Base-by-base conservation (phyloP, 2,329 filamentous ascomycete genomes). In the Stachybotrys echinatus region DNA sequence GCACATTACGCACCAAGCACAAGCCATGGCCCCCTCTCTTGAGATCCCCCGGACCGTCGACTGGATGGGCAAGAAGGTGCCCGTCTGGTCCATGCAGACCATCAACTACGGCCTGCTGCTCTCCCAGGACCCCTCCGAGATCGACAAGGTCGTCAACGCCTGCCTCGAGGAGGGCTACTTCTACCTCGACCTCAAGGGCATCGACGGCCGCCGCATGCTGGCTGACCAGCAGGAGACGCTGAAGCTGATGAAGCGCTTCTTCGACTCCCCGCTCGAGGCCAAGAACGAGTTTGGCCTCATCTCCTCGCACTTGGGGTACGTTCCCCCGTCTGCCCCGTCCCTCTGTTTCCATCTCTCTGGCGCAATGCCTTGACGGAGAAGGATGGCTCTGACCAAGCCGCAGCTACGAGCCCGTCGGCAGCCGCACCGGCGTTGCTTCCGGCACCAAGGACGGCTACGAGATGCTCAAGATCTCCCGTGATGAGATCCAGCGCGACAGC, bases 231-330 rank as follows among this genome's bases (percentile, higher is more conserved):
- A 79, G 60, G 71, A 77, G 55, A 74, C 73, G 3, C 69, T 80
- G 23, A 69, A 73, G 53, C 70, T 80, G 39, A 81, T 81, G 78
- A 66, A 78, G 60, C 73, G 73, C 48, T 81, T 80, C 69, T 81
- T 81, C 54, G 72, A 73, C 27, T 62, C 72, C 0, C 75, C 77
- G 0, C 61, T 79, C 17, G 77, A 80, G 64, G 70, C 66, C 40
- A 81, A 81, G 73, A 81, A 80, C 59, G 73, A 81, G 59, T 79
- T 74, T 56, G 77, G 77, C 4, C 72, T 81, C 6, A 70, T 80
- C 45, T 72, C 74, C 21, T 73, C 76, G 5, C 76, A 80, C 61
- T 70, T 79, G 22, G 77, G 76, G 65, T 76, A 61, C 53, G 67
- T 59, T 10, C 18, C 39, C 27, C 3, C n/a, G n/a, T n/a, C n/a